Conservation (phyloP, 495 filamentous ascomycete species). For the Talaromyces adpressus region DNA sequence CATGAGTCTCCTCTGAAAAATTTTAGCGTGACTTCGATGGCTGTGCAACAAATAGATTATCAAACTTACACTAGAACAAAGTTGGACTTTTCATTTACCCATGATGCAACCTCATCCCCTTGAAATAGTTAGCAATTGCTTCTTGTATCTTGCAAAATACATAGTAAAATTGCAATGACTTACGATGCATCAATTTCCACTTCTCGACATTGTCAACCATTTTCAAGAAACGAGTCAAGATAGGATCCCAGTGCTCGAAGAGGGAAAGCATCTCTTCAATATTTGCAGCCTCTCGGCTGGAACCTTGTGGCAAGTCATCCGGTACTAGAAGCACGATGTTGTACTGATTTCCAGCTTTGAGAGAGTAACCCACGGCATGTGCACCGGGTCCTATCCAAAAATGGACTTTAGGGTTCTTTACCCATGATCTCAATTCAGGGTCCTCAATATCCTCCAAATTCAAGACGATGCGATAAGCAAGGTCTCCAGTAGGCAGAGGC, state of each 20-base stretch:
- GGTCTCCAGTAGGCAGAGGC: constrained; percentile 50
- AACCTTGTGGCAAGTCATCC: constrained; percentile 52
- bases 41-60: too few species aligned
- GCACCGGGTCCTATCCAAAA: constrained; percentile 61
- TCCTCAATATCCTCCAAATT: constrained; percentile 32
- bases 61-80: background rate
- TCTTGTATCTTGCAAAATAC: background rate
- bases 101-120: background rate
- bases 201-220: constrained; percentile 46
- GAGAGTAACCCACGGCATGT: constrained; percentile 58
- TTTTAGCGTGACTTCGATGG: background rate
- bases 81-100: background rate
- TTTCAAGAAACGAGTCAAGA: constrained; percentile 37
- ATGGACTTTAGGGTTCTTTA: constrained; percentile 41
- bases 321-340: constrained; percentile 67
- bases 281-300: constrained; percentile 41
- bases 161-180: constrained; percentile 21
- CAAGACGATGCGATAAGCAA: constrained; percentile 55
- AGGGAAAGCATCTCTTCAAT: constrained; percentile 51
- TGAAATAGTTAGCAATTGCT: background rate
- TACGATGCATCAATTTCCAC: constrained; percentile 60
- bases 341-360: constrained; percentile 53
- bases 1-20: constrained; percentile 49
- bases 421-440: constrained; percentile 37
- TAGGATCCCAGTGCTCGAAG: constrained; percentile 44